Base-by-base conservation (phyloP, 75 land plant species). In the Adiantum capillusveneris region DNA sequence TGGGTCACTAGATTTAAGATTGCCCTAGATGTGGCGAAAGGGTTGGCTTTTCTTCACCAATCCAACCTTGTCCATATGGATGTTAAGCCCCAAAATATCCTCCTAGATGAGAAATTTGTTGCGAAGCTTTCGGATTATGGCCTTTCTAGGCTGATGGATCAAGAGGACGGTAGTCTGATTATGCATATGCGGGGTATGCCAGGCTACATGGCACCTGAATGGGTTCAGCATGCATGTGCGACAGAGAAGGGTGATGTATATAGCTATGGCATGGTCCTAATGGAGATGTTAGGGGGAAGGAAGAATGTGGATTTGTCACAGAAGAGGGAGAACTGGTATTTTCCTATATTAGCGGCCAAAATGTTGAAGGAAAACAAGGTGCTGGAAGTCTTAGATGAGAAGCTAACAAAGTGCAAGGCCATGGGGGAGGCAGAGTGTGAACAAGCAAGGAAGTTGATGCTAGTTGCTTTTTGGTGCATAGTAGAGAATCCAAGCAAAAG, bases 81-180 rank as follows among this genome's bases (percentile, higher is more conserved):
- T 34, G 42, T 58, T 6, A 58, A 58, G 58, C 79, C 79, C 9
- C 69, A 72, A 27, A 76, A 71, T 41, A 63, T 71, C 11, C 75
- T 76, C 27, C 19, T 58, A 46, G 60, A 37, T 58, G 60, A 2
- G 3, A 31, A 31, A 2, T 58, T 58, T 18, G 49, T 2, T 16
- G 43, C 60, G 25, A 58, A 58, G 31, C 31, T 58, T 22, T 30
- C 43, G 18, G 60, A 58, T 31, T 58, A 27, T 58, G 60, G 60
- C 2, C 24, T 58, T 30, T 25, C 60, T 16, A 30, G 31, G 46
- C 49, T 34, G n/a, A 39, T 31, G 37, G 60, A 58, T 24, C n/a
- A 30, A 22, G 43, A 58, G 18, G 60, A 34, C 3, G 37, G 37
- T 5, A 5, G 7, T 9, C 3, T 18, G 43, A 30, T 58, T n/a